phyloP scores from a whole-genome alignment of 768 basidiomycete species.

The Pisolithus orientalis region DNA sequence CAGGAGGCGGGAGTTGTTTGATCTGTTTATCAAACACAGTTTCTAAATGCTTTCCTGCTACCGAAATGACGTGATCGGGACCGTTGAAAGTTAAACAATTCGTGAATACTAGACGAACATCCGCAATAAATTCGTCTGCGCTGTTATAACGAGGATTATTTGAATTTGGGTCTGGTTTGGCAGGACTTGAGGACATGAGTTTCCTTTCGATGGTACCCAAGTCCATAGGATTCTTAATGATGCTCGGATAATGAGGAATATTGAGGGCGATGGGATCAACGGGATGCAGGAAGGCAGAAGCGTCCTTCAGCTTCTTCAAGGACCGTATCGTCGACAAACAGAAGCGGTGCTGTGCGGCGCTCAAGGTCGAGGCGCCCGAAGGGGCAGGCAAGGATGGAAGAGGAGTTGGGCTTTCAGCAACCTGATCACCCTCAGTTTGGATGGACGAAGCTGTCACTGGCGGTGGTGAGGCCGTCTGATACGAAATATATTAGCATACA shows the following conservation, averaged over 20 bases:
- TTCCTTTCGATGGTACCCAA: conserved; percentile 89
- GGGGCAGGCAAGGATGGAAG: not conserved
- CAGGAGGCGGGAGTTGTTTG: conserved; percentile 71
- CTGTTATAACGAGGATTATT: conserved; percentile 70
- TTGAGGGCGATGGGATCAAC: conserved; percentile 83
- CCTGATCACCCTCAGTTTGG: conserved; percentile 23
- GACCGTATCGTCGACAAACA: conserved; percentile 69
- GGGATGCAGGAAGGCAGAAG: conserved; percentile 73
- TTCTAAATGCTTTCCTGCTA: conserved; percentile 78
- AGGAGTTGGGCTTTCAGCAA: conserved; percentile 11
- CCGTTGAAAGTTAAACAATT: conserved; percentile 94
- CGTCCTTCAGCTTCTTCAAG: conserved; percentile 84
- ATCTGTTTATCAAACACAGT: conserved; percentile 84
- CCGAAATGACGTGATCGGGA: conserved; percentile 71
- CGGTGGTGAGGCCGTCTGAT: conserved; percentile 76
- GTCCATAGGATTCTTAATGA: conserved; percentile 93
- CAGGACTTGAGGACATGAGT: conserved; percentile 69
- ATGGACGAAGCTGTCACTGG: conserved; percentile 44
- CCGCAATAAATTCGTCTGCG: conserved; percentile 76
- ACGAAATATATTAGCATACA: conserved; percentile 41
- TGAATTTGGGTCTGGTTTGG: conserved; percentile 65
- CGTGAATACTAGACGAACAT: conserved; percentile 82
- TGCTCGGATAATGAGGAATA: conserved; percentile 81
- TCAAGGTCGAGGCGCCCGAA: conserved; percentile 39
- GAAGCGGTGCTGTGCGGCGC: conserved; percentile 70